Conservation (phyloP, 2,329 filamentous ascomycete species). For the Colletotrichum sublineola region DNA sequence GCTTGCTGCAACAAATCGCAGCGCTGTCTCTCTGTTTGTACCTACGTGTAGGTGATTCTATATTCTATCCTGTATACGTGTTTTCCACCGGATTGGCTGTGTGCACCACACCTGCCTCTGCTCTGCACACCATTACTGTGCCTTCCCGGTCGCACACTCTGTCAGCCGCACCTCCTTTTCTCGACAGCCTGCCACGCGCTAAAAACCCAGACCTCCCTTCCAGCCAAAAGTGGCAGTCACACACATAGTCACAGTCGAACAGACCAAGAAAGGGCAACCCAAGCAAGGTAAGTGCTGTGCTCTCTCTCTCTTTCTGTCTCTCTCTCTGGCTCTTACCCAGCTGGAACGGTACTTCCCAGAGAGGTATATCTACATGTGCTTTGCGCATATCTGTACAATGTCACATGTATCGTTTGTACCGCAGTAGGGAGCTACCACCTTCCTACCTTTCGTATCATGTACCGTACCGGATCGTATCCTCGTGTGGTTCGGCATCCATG, state of each 20-base stretch:
- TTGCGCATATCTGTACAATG: neutral
- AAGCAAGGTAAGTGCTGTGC: neutral
- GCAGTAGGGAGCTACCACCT: too few relatives aligned
- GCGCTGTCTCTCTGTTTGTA: neutral
- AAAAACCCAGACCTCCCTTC: neutral
- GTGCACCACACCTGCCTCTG: neutral
- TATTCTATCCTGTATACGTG: neutral
- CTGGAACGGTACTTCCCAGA: neutral
- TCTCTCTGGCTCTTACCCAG: neutral
- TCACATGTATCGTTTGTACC: neutral
- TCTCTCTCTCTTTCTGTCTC: too few relatives aligned
- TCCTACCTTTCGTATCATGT: neutral
- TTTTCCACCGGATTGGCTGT: neutral
- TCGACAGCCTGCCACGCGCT: neutral
- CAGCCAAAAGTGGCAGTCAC: neutral
- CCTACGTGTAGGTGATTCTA: too few relatives aligned
- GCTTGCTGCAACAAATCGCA: too few relatives aligned
- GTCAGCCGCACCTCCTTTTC: neutral
- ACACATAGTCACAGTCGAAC: neutral
- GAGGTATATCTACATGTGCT: neutral
- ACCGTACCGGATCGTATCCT: neutral
- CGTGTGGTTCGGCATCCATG: neutral
- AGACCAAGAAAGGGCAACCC: neutral
- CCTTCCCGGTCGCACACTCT: neutral
- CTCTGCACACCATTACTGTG: neutral